Evolutionary conservation across 2,329 filamentous ascomycete species (phyloP), one percentile per base, ranked within the genome.

Genomic region (Epichloe brachyelytri): DNA sequence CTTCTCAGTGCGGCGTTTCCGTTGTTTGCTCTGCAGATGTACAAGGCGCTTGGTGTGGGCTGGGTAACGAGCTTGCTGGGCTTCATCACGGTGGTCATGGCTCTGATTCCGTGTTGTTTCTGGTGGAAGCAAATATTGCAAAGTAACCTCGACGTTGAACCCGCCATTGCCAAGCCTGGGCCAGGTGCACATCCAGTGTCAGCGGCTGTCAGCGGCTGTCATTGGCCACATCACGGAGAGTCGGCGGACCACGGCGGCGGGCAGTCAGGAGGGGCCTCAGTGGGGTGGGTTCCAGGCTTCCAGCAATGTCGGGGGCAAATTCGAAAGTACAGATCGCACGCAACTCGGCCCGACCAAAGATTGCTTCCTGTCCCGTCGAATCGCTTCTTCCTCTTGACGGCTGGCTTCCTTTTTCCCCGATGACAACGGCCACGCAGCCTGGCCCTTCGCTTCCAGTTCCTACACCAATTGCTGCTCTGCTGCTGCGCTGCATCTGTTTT

Each of bases 1-100:
- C 71, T 80, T 64, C 69, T 80, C 56, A 80, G 81, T 57, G 74
- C 73, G 8, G 78, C 77, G 12, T 81, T 80, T 63, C 78, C 79
- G 1, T 36, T 60, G 22, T 63, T 61, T 44, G 59, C 57, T 14
- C 57, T 69, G 20, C 60, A 67, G 40, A 67, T 73, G 65, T 72
- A 71, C 52, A 55, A 63, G 22, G 57, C 56, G 0, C 62, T 74
- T 5, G 68, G 68, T 0, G 61, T 68, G 1, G 70, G 70, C 3
- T 73, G 70, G 71, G 71, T 69, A n/a, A 72, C 69, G 53, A 68
- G 63, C 22, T 51, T 72, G 3, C 58, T 72, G 15, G 71, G 55
- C 1, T 71, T 71, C 53, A 58, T 72, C 22, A 59, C 68, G 3
- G 54, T 71, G 1, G 59, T 41, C 2, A 61, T 70, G 51, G 56